Evolutionary conservation across 139 green algal species (phyloP).

Genomic region (Chlorella sorokiniana): DNA sequence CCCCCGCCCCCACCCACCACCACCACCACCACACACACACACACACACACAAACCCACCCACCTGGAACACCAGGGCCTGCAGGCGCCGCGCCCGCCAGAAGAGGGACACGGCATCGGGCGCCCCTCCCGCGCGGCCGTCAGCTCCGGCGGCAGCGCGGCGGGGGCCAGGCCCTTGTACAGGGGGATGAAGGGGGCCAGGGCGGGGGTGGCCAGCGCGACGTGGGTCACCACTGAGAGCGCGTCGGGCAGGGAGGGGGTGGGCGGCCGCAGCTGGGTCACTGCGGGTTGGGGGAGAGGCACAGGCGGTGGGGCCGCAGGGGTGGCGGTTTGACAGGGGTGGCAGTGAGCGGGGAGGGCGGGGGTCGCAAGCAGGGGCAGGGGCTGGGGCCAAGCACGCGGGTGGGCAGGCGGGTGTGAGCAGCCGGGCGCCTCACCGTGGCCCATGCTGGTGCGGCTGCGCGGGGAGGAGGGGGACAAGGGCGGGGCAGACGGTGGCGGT

Average conservation of each 20-base stretch:
- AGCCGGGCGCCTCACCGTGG: constrained; percentile 4
- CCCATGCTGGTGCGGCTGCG: constrained; percentile 14
- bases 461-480: neutral
- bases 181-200: constrained; percentile 26
- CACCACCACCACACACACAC: no score
- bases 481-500: no score
- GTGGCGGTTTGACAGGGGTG: neutral
- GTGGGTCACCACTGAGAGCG: constrained; percentile 12
- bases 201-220: neutral
- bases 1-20: no score
- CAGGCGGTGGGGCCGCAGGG: no score
- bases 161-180: constrained; percentile 28
- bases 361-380: neutral
- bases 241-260: neutral
- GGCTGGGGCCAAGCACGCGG: no score
- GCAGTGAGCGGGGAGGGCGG: neutral
- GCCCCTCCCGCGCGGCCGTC: neutral
- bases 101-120: constrained; percentile 8
- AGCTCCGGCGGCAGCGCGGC: constrained; percentile 11
- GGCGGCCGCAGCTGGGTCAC: constrained; percentile 3
- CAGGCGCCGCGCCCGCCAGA: constrained; percentile 23
- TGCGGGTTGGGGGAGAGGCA: no score
- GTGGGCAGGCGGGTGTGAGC: neutral
- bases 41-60: neutral
- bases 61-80: constrained; percentile 35